Base-by-base conservation (phyloP, 2,329 filamentous ascomycete genomes). In the Stachybotrys chlorohalonatus region DNA sequence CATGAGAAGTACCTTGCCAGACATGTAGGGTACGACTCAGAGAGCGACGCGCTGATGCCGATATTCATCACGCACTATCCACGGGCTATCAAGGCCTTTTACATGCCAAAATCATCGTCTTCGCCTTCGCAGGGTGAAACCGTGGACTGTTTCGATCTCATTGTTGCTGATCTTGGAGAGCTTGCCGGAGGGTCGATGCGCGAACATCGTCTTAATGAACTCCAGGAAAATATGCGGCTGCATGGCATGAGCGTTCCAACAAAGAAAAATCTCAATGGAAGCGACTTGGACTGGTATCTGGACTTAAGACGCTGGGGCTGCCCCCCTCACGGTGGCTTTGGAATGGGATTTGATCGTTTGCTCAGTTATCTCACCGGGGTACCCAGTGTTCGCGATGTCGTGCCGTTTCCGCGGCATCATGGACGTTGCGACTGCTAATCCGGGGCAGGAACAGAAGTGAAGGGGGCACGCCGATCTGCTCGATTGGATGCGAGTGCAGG, bases 61-160 rank as follows among this genome's bases (percentile, higher is more conserved):
- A 79, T 97, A 49, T 97, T 97, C 67, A 85, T 99, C 59, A 97
- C 92, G 13, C 80, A 96, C 68, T 99, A 96, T 67, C 94, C 94
- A n/a, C 83, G 83, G 60, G 76, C 78, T 51, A 84, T 94, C 68
- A 99, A 99, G 73, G 90, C 93, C 11, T 99, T 97, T 72, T 99
- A 80, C 68, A 80, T 80, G 77, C 73, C 70, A 47, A 70, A 72
- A 53, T 72, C 68, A 11, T 58, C 61, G 24, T 57, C 64, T 1
- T 60, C 64, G 11, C 63, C 65, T 8, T 31, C 60, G 5, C 59
- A 66, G 49, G 68, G 70, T 49, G 62, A 66, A 50, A 95, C 90
- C 5, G 90, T 90, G 11, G 89, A 91, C 56, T 95, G 90, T 72
- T 96, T 96, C 67, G 92, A 96, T 69, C 81, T 96, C 51, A 77